Evolutionary conservation across 495 filamentous ascomycete genomes (phyloP).

Genomic region (Trichoderma parareesei): DNA sequence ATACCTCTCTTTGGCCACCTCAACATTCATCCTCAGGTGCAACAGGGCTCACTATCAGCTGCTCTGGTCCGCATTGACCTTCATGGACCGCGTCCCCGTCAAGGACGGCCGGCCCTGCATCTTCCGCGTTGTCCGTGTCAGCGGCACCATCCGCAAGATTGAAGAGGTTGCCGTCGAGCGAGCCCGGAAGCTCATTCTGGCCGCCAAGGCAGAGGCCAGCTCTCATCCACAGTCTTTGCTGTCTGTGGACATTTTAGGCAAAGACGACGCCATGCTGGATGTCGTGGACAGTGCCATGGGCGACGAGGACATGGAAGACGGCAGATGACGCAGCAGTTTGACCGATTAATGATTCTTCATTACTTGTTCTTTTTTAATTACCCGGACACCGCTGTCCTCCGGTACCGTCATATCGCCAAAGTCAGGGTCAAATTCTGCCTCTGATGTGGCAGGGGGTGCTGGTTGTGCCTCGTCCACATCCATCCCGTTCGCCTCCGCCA

Average conservation of each 20-base stretch:
- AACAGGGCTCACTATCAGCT: constrained; percentile 71
- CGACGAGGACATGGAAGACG: constrained; percentile 43
- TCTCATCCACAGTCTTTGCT: background rate
- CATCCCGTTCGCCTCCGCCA: constrained; percentile 17
- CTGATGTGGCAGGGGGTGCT: background rate
- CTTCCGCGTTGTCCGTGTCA: constrained; percentile 82
- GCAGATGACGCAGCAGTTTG: constrained; percentile 18
- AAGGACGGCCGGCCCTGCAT: constrained; percentile 54
- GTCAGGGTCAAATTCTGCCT: constrained; percentile 5
- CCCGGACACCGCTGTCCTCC: constrained; percentile 31
- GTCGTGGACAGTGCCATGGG: constrained; percentile 36
- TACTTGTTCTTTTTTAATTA: constrained; percentile 31
- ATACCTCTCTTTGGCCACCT: constrained; percentile 87
- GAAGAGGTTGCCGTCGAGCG: constrained; percentile 81
- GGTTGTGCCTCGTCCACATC: constrained; percentile 7
- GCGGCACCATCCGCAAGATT: constrained; percentile 85
- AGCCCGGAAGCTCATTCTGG: constrained; percentile 61
- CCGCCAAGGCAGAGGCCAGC: constrained; percentile 38
- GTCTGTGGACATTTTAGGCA: constrained; percentile 12
- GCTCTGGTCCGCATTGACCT: constrained; percentile 82
- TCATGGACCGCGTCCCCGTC: constrained; percentile 62
- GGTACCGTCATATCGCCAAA: constrained; percentile 14
- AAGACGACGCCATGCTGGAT: constrained; percentile 32
- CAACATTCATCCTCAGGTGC: constrained; percentile 80
- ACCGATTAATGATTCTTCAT: constrained; percentile 17